Conservation (phyloP, 148 eudicot genomes). For the Simmondsia chinensis region DNA sequence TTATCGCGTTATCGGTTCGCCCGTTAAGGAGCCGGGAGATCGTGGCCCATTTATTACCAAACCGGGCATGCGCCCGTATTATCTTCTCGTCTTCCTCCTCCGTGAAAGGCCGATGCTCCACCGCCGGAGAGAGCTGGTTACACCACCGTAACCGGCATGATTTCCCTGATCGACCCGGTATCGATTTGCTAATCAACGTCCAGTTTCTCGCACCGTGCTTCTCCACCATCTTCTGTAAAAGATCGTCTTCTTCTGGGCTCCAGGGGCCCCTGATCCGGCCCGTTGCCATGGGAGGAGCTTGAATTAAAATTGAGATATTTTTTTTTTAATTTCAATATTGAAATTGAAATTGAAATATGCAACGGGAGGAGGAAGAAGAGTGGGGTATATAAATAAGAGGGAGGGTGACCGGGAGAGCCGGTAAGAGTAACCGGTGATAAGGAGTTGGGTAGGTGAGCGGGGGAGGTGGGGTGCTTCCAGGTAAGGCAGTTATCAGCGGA, state of each 20-base stretch:
- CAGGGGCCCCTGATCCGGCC: conserved; percentile 11
- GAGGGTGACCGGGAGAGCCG: too few relatives aligned
- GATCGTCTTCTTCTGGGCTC: conserved; percentile 2
- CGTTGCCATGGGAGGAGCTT: too few relatives aligned
- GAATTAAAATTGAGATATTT: too few relatives aligned
- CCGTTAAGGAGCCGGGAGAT: conserved; percentile 6
- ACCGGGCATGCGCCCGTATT: conserved; percentile 4
- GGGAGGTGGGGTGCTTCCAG: too few relatives aligned
- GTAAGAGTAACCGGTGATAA: too few relatives aligned
- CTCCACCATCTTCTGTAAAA: neutral
- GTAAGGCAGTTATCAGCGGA: too few relatives aligned
- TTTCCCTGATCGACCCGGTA: conserved; percentile 8
- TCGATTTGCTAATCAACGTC: conserved; percentile 4
- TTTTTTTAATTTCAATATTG: too few relatives aligned
- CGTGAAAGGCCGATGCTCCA: conserved; percentile 7
- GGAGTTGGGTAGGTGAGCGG: too few relatives aligned
- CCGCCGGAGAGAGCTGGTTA: conserved; percentile 7
- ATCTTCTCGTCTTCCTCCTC: conserved; percentile 3
- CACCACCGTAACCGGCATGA: conserved; percentile 10
- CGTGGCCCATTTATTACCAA: conserved; percentile 9
- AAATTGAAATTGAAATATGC: too few relatives aligned
- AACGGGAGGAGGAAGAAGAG: too few relatives aligned
- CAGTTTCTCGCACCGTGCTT: conserved; percentile 6
- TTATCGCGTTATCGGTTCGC: conserved; percentile 5
- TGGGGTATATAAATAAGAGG: too few relatives aligned